Conservation (phyloP, 2,329 filamentous ascomycete genomes). For the Magnaporthiopsis poae region DNA sequence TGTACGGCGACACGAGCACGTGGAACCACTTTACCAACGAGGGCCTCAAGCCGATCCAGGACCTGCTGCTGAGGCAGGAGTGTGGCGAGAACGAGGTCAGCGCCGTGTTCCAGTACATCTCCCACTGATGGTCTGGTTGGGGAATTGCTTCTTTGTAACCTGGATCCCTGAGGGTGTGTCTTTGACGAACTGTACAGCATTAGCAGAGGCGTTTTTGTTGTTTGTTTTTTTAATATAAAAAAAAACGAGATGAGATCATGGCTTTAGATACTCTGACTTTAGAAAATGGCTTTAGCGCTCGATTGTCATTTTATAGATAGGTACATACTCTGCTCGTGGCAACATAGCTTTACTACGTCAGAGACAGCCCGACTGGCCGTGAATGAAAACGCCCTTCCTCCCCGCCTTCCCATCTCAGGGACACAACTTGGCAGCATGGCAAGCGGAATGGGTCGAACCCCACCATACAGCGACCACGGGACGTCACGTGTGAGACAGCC, state of each 20-base stretch:
- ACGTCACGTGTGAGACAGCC: neutral
- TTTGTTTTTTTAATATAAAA: neutral
- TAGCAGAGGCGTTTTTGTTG: neutral
- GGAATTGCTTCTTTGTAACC: neutral
- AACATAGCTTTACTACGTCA: no score
- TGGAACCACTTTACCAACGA: slow-evolving; percentile 96
- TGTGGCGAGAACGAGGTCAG: slow-evolving; percentile 69
- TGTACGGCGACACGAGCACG: slow-evolving; percentile 96
- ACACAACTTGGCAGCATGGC: neutral
- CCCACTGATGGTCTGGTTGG: slow-evolving; percentile 44
- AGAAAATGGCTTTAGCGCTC: neutral
- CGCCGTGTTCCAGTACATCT: slow-evolving; percentile 97
- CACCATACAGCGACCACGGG: neutral
- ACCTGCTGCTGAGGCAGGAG: slow-evolving; percentile 82
- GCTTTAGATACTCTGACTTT: neutral
- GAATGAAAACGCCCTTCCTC: neutral
- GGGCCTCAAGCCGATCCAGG: slow-evolving; percentile 73
- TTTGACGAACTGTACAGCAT: neutral
- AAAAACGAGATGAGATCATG: neutral
- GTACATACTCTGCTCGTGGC: no score
- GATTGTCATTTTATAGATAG: neutral
- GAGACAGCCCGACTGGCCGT: no score
- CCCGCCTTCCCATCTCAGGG: neutral
- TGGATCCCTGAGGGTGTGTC: neutral
- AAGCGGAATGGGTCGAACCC: neutral